Percentiles rank a stretch among this genome's conserved stretches.
Evolutionary conservation across 2,329 filamentous ascomycete species (phyloP).

Genomic region (Stagonosporopsis chrysanthemi): DNA sequence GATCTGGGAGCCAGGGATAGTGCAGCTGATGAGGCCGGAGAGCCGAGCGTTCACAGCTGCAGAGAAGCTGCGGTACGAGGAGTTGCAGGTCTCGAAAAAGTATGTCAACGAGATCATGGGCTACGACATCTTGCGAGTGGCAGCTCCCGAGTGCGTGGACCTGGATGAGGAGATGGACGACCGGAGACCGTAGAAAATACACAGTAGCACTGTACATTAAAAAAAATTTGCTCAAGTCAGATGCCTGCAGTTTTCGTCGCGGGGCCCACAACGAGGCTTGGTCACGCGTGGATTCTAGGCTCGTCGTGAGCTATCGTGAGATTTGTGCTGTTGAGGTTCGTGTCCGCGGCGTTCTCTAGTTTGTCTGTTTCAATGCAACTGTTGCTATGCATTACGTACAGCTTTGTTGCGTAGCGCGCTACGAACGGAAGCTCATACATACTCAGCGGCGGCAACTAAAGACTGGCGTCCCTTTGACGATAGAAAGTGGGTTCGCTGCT

Average conservation of each 20-base stretch:
- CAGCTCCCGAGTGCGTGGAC: constrained; percentile 18
- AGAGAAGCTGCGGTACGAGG: constrained; percentile 38
- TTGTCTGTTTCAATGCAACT: constrained; percentile 23
- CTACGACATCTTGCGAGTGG: constrained; percentile 45
- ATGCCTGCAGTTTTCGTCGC: not conserved
- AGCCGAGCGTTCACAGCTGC: constrained; percentile 41
- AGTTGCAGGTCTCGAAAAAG: constrained; percentile 38
- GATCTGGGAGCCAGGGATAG: constrained; percentile 46
- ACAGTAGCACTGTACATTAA: no score
- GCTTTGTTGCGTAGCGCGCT: constrained; percentile 25
- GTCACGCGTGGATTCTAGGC: constrained; percentile 18
- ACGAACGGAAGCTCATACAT: constrained; percentile 15
- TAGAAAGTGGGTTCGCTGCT: constrained; percentile 9
- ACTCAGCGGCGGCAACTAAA: constrained; percentile 26
- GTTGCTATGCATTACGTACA: constrained; percentile 33
- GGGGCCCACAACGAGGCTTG: constrained; percentile 4
- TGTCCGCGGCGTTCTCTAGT: constrained; percentile 22
- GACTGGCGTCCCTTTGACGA: constrained; percentile 9
- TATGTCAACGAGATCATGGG: constrained; percentile 49
- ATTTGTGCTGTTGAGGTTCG: constrained; percentile 25
- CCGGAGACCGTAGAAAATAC: constrained; percentile 4
- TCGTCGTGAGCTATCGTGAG: constrained; percentile 24
- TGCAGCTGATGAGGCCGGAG: constrained; percentile 41
- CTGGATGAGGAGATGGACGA: constrained; percentile 28
- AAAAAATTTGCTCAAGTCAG: not conserved